Base-by-base conservation (phyloP, 345 rosid species). In the Aegle marmelos region DNA sequence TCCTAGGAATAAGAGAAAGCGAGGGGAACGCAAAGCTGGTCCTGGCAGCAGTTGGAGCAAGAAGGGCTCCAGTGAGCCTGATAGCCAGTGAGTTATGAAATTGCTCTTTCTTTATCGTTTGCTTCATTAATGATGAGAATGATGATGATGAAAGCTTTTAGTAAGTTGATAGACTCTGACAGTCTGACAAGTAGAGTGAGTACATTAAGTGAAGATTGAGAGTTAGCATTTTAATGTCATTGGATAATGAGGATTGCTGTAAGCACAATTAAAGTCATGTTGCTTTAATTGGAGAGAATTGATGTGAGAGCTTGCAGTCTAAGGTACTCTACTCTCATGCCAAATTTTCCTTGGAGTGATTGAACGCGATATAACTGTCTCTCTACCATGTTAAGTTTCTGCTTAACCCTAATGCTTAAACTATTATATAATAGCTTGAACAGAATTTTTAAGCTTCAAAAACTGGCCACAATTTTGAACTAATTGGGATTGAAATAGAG, bases 21-120 rank as follows among this genome's bases (percentile, higher is more conserved):
- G 99, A 80, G 98, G 90, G 39, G 98, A 94, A 48, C 89, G 98
- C 61, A 94, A 87, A 85, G 91, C 91, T 53, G 88, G 94, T 80
- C 80, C 90, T 2, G 87, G 80, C 74, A 84, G 89, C 74, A 84
- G 90, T 75, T 94, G 98, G 97, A 90, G 81, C 83, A 91, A 78
- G 89, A 86, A 88, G 85, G 83, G 87, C 57, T 75, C 91, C 41
- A 83, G 87, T 61, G 96, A 91, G 72, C 90, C 89, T 76, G 98
- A 91, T 81, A 90, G 93, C 87, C 94, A 87, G 81, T 93, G 81
- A 87, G 77, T 53, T 75, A 9, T 21, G 34, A 7, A 54, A 78
- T 14, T n/a, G 34, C 22, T 50, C 22, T 27, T 3, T 69, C 60
- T n/a, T 60, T 56, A 24, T 30, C 30, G 70, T 76, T 76, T 36